phyloP scores from a whole-genome alignment of 169 alveolate genomes.

The Eimeria zaria region DNA sequence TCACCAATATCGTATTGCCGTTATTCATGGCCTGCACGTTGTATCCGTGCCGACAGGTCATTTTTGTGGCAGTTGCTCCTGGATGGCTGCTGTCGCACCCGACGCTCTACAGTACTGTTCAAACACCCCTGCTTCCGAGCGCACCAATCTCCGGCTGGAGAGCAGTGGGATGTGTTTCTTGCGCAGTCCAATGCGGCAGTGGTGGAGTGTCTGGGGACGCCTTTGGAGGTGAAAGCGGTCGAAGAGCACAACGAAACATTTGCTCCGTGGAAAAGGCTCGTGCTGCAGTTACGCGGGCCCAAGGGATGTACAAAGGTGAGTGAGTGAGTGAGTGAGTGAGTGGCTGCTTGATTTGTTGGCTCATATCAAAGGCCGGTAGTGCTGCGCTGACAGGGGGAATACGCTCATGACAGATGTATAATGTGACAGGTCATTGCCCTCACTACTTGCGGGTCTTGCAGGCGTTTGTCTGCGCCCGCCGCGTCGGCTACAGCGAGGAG shows the following conservation, averaged over 20 bases:
- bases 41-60: too few species aligned
- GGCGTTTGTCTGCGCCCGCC: constrained; percentile 72
- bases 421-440: neutral
- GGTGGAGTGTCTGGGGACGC: constrained; percentile 39
- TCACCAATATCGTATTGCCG: neutral
- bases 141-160: neutral
- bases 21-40: neutral
- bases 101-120: neutral
- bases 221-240: constrained; percentile 54
- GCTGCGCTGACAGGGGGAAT: neutral
- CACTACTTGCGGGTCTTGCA: neutral
- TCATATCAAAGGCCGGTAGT: neutral
- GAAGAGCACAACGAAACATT: constrained; percentile 66
- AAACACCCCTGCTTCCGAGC: neutral
- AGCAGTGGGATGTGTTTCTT: neutral
- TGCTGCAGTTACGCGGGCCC: constrained; percentile 46
- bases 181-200: constrained; percentile 38
- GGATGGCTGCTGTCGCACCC: neutral
- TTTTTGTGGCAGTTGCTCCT: neutral
- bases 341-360: neutral
- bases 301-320: constrained; percentile 17
- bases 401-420: neutral
- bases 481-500: constrained; percentile 73
- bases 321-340: neutral
- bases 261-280: constrained; percentile 77